A percentile compares a stretch with the other conserved stretches of the same genome.
Evolutionary conservation across 108 stramenopile genomes (phyloP).

Genomic region (Mayamaea pseudoterrestris): DNA sequence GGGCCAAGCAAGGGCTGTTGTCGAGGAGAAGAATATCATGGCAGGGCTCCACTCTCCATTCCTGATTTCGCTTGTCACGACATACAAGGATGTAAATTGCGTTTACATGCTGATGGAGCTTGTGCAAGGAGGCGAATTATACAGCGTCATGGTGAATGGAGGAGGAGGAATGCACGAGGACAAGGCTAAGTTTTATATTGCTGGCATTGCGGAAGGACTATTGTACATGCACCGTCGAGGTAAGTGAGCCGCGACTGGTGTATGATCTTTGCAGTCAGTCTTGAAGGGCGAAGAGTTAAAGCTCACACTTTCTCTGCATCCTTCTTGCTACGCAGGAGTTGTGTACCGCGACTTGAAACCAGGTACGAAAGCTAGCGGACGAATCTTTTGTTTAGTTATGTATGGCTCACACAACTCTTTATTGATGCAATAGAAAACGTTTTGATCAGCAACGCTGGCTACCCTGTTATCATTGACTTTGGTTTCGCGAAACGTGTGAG

Average conservation of each 20-base stretch:
- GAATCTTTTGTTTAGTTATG: conserved; percentile 76
- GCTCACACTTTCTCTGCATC: too few relatives aligned
- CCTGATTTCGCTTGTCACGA: conserved; percentile 76
- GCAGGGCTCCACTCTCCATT: conserved; percentile 79
- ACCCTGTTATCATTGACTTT: conserved; percentile 39
- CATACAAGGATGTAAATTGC: conserved; percentile 74
- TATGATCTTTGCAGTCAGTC: too few relatives aligned
- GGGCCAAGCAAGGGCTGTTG: conserved; percentile 69
- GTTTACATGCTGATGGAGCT: conserved; percentile 55
- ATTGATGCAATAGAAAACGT: conserved; percentile 67
- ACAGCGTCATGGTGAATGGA: conserved; percentile 46
- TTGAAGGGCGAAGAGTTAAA: too few relatives aligned
- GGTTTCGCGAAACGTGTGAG: conserved; percentile 59
- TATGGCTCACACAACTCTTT: conserved; percentile 69
- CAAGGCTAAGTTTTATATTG: conserved; percentile 53
- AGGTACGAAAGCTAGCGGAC: conserved; percentile 49
- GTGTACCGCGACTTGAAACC: conserved; percentile 93
- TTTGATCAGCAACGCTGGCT: conserved; percentile 58
- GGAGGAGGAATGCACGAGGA: conserved; percentile 19
- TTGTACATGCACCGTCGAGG: conserved; percentile 81
- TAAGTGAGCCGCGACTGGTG: too few relatives aligned
- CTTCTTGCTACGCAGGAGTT: conserved; percentile 66
- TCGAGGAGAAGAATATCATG: conserved; percentile 82
- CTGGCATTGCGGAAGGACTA: conserved; percentile 74
- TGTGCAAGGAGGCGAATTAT: conserved; percentile 82